A percentile compares a stretch with the other conserved stretches of the same genome.
Conservation (phyloP, 2,329 filamentous ascomycete species). For the Botryotinia narcissicola region DNA sequence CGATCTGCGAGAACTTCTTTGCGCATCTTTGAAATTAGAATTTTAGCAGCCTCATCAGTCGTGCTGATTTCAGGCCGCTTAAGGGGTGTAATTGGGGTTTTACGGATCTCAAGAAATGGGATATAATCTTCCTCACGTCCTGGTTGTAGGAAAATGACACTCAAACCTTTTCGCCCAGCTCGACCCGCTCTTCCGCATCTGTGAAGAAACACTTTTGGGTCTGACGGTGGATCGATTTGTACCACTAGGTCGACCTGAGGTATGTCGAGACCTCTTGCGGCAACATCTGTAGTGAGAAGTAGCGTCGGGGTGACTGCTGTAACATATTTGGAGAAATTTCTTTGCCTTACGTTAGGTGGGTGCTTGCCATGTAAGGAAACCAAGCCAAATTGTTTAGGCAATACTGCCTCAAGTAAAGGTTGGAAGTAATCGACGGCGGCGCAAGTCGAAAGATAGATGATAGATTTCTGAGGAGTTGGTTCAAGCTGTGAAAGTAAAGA, state of each 20-base stretch:
- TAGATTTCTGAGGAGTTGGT: slow-evolving; percentile 77
- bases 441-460: slow-evolving; percentile 91
- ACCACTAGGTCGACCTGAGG: slow-evolving; percentile 88
- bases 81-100: slow-evolving; percentile 74
- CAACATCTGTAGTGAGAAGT: slow-evolving; percentile 88
- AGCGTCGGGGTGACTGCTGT: slow-evolving; percentile 73
- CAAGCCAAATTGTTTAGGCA: slow-evolving; percentile 66
- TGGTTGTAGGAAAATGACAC: slow-evolving; percentile 80
- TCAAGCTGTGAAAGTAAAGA: slow-evolving; percentile 67
- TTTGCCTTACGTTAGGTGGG: slow-evolving; percentile 79
- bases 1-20: slow-evolving; percentile 51
- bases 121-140: slow-evolving; percentile 89
- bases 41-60: slow-evolving; percentile 59
- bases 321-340: slow-evolving; percentile 81
- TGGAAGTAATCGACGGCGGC: slow-evolving; percentile 94
- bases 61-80: slow-evolving; percentile 54
- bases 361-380: slow-evolving; percentile 91
- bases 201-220: slow-evolving; percentile 94
- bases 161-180: slow-evolving; percentile 81
- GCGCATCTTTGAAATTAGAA: slow-evolving; percentile 60
- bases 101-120: slow-evolving; percentile 78
- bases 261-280: slow-evolving; percentile 86
- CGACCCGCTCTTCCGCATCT: slow-evolving; percentile 85
- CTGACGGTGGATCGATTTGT: slow-evolving; percentile 80
- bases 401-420: slow-evolving; percentile 68